A percentile compares a stretch with the other conserved stretches of the same genome.
Conservation (phyloP, 139 green algal genomes). For the Chlorella sp. region DNA sequence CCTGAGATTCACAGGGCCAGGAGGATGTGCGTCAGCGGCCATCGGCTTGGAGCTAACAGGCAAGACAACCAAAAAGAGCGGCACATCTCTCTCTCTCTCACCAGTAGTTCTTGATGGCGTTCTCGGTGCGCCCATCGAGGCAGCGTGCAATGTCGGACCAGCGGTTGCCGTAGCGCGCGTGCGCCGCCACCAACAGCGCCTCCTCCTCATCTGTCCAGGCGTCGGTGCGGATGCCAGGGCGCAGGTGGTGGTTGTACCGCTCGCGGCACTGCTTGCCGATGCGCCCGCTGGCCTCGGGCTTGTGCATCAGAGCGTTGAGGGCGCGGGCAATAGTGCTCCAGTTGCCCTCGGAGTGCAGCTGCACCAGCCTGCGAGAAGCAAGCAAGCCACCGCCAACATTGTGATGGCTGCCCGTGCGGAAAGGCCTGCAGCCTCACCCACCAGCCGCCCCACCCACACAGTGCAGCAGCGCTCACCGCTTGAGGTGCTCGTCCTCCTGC, state of each 20-base stretch:
- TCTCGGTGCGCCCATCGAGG: constrained; percentile 14
- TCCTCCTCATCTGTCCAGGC: constrained; percentile 59
- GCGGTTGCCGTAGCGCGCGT: constrained; percentile 30
- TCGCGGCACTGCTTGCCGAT: constrained; percentile 69
- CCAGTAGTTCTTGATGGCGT: constrained; percentile 17
- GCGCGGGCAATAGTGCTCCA: constrained; percentile 58
- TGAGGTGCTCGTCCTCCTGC: background rate
- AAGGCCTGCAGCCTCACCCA: too few species aligned
- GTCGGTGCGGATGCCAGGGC: constrained; percentile 64
- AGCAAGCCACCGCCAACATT: background rate
- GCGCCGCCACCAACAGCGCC: constrained; percentile 21
- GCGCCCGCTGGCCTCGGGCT: constrained; percentile 41
- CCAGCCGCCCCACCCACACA: background rate
- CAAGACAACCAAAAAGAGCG: too few species aligned
- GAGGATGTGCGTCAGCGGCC: too few species aligned
- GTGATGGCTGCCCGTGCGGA: background rate
- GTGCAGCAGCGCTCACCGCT: background rate
- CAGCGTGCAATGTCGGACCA: constrained; percentile 36
- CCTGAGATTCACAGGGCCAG: too few species aligned
- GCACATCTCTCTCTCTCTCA: too few species aligned
- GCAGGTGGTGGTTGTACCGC: constrained; percentile 75
- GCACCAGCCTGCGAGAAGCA: constrained; percentile 50
- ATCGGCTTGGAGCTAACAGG: too few species aligned
- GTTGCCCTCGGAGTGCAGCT: constrained; percentile 53
- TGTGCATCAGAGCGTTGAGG: constrained; percentile 36